These are phyloP conservation scores for Fusarium odoratissimum DNA, from an alignment of 2,329 filamentous ascomycete species.

Conservation along the genomic window DNA sequence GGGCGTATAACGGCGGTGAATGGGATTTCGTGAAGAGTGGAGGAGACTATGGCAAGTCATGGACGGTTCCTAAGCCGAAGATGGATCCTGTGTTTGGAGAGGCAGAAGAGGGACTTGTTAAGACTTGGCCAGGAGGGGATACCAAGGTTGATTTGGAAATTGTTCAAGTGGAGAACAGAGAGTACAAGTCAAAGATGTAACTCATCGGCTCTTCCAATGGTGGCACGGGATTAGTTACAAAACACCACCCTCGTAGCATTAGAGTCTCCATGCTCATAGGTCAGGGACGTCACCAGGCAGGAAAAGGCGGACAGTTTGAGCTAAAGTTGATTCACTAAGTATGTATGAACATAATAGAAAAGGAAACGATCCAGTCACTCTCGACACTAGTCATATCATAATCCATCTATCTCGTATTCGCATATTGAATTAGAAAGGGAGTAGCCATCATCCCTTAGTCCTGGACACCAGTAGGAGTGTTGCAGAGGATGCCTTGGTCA, in stretches of 20 bases:
- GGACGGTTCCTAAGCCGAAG: conserved; percentile 36
- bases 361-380: neutral
- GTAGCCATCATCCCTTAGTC: conserved; percentile 25
- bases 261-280: rapidly evolving
- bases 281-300: rapidly evolving
- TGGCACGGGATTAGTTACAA: rapidly evolving
- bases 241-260: rapidly evolving
- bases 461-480: conserved; percentile 48
- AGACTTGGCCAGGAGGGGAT: conserved; percentile 27
- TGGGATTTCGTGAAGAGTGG: conserved; percentile 39
- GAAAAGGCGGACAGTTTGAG: rapidly evolving
- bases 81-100: conserved; percentile 35
- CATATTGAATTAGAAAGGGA: neutral
- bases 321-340: neutral
- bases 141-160: neutral
- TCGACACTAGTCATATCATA: neutral
- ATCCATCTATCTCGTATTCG: conserved; percentile 5
- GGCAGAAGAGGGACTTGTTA: conserved; percentile 3
- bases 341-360: neutral
- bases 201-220: rapidly evolving
- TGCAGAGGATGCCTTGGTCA: conserved; percentile 52
- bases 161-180: conserved; percentile 12
- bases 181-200: neutral
- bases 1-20: conserved; percentile 57
- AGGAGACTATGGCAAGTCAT: conserved; percentile 34